Base-by-base conservation (phyloP, 2,329 filamentous ascomycete species). In the Fusarium sororula region DNA sequence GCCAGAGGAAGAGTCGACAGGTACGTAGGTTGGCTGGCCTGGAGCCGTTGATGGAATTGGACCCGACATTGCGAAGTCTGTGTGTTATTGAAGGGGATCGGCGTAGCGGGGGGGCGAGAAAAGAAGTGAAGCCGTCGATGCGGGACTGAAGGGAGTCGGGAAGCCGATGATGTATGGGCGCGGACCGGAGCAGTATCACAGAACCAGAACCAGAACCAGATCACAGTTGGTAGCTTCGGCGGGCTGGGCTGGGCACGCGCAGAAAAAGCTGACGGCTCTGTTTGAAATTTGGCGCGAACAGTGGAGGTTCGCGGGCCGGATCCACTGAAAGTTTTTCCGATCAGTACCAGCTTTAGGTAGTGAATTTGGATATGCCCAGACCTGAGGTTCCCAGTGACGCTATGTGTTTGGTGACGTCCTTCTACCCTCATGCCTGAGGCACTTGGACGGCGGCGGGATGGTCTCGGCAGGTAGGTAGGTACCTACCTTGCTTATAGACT, bases 1-100 rank as follows among this genome's bases (percentile, higher is more conserved):
- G 53, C 93, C 92, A 68, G 92, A 90, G 70, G 92, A 89, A 75
- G 86, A 82, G 65, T 89, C 84, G 77, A 90, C 82, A 47, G 86
- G 84, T 60, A 90, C 80, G 66, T 84, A 83, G 69, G 84, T 82
- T 68, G 83, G 82, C 68, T 81, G 82, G 72, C 82, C 81, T 63
- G 84, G 83, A 78, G 87, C 85, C 80, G 86, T 84, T 75, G 87
- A 85, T 55, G 86, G 85, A 72, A 83, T 83, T 74, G 86, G 83
- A 81, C 84, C 83, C 68, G 84, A 82, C 83, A 85, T 87, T 76
- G 58, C 75, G 75, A 72, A 73, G 74, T 67, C 66, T 70, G 74
- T 76, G 61, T 64, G 70, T 71, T 68, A 77, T 78, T 71, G 38
- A 68, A 71, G 63, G 61, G 68, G 77, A 63, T 59, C 74, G 74